Percentiles rank a stretch among this genome's conserved stretches.
These are phyloP conservation scores for Lachancea sp. DNA, from an alignment of 805 yeast species.

Conservation along the genomic window DNA sequence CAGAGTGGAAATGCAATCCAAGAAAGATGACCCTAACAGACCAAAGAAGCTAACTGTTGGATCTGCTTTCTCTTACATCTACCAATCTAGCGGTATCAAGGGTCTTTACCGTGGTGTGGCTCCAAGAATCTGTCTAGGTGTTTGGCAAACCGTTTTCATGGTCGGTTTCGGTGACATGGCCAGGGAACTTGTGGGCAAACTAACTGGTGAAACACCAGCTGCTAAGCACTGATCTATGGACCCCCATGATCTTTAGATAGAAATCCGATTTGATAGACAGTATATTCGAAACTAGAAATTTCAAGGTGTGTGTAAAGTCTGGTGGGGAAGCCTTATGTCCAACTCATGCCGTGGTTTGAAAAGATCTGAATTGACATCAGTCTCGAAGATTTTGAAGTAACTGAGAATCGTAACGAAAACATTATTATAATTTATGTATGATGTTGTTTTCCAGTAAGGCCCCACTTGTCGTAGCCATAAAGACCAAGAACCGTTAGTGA, in stretches of 20 bases:
- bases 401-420: background rate
- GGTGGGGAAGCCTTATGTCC: too few relatives aligned
- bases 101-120: slow-evolving; percentile 96
- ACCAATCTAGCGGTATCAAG: slow-evolving; percentile 70
- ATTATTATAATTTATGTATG: background rate
- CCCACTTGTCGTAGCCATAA: slow-evolving; percentile 71
- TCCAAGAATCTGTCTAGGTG: slow-evolving; percentile 92
- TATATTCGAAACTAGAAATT: background rate
- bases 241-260: background rate
- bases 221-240: slow-evolving; percentile 28
- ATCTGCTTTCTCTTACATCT: slow-evolving; percentile 76
- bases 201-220: slow-evolving; percentile 55
- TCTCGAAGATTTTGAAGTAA: background rate
- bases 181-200: slow-evolving; percentile 55
- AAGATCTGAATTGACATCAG: background rate
- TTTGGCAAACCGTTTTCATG: slow-evolving; percentile 99
- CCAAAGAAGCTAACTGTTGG: slow-evolving; percentile 82
- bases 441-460: slow-evolving; percentile 17
- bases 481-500: slow-evolving; percentile 52
- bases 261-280: background rate
- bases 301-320: background rate
- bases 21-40: slow-evolving; percentile 89
- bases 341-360: too few relatives aligned
- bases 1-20: slow-evolving; percentile 96
- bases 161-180: slow-evolving; percentile 96